These are phyloP conservation scores for Chlamydomonas incerta DNA, from an alignment of 139 green algal genomes.

Conservation along the genomic window DNA sequence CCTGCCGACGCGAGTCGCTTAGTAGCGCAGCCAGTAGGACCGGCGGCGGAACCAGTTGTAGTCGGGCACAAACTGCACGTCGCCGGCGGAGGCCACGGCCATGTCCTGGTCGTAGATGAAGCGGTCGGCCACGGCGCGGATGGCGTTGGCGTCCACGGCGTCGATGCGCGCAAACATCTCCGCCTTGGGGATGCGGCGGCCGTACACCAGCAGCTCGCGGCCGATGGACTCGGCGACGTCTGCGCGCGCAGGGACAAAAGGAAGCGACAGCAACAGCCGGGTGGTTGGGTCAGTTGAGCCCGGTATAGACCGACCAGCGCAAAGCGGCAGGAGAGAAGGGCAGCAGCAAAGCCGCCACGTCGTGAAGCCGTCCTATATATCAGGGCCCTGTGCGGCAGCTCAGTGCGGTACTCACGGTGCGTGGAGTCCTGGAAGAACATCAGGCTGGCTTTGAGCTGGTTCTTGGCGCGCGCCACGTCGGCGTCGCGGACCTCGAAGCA, in stretches of 20 bases:
- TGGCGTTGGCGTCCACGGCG: slow-evolving; percentile 86
- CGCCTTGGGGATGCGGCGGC: slow-evolving; percentile 91
- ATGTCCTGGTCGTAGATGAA: slow-evolving; percentile 95
- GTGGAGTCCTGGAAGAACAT: slow-evolving; percentile 77
- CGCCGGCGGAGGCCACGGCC: slow-evolving; percentile 90
- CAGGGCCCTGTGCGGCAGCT: too few relatives aligned
- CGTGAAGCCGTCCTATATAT: too few relatives aligned
- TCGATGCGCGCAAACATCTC: slow-evolving; percentile 99
- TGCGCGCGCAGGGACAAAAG: slow-evolving; percentile 25
- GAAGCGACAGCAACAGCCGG: neutral
- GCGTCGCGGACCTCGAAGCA: slow-evolving; percentile 90
- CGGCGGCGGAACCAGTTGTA: slow-evolving; percentile 96
- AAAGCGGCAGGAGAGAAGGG: too few relatives aligned
- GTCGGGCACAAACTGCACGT: slow-evolving; percentile 93
- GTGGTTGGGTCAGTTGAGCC: too few relatives aligned
- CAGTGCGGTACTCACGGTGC: slow-evolving; percentile 59
- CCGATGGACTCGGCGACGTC: slow-evolving; percentile 94
- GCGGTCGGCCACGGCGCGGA: slow-evolving; percentile 88
- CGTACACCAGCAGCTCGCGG: slow-evolving; percentile 95
- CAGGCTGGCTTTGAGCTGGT: slow-evolving; percentile 93
- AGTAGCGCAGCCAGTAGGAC: slow-evolving; percentile 97
- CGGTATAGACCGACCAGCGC: too few relatives aligned
- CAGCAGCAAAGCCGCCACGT: too few relatives aligned
- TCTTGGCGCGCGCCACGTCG: slow-evolving; percentile 92
- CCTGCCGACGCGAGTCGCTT: neutral